These are phyloP conservation scores for Podospora fimiseda DNA, from an alignment of 495 filamentous ascomycete genomes.

Conservation along the genomic window DNA sequence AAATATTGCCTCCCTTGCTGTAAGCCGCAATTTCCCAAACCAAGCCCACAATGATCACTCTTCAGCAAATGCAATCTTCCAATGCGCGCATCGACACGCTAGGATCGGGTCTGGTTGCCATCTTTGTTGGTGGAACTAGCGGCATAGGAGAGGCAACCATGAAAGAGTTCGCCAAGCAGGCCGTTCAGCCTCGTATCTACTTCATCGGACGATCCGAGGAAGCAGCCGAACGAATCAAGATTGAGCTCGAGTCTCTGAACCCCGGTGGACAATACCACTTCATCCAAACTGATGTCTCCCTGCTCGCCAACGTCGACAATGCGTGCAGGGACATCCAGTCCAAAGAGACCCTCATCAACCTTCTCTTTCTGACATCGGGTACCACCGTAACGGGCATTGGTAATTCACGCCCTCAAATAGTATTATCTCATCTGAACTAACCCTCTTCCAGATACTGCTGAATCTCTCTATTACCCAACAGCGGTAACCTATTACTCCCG, in stretches of 20 bases:
- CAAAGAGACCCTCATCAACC: conserved; percentile 50
- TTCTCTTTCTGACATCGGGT: conserved; percentile 54
- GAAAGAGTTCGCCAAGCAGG: conserved; percentile 47
- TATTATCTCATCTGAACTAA: not conserved
- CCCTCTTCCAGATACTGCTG: conserved; percentile 47
- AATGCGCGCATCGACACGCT: conserved; percentile 35
- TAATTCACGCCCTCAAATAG: not conserved
- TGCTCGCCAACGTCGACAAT: conserved; percentile 55
- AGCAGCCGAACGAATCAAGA: conserved; percentile 37
- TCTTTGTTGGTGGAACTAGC: conserved; percentile 60
- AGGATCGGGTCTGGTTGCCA: conserved; percentile 40
- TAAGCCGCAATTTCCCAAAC: not conserved
- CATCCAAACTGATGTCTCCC: conserved; percentile 49
- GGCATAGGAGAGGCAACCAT: conserved; percentile 59
- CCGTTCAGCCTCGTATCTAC: conserved; percentile 36
- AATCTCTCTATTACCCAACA: conserved; percentile 50
- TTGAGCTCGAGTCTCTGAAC: conserved; percentile 44
- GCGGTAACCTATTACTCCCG: conserved; percentile 57
- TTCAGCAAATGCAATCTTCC: conserved; percentile 31
- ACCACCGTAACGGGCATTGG: conserved; percentile 29
- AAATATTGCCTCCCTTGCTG: not conserved
- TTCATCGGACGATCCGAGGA: conserved; percentile 42
- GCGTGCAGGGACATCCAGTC: conserved; percentile 50
- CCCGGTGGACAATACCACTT: conserved; percentile 48
- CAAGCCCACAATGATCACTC: conserved; percentile 31